phyloP scores from a whole-genome alignment of 2,329 filamentous ascomycete species.

The Fusarium bactridioides region DNA sequence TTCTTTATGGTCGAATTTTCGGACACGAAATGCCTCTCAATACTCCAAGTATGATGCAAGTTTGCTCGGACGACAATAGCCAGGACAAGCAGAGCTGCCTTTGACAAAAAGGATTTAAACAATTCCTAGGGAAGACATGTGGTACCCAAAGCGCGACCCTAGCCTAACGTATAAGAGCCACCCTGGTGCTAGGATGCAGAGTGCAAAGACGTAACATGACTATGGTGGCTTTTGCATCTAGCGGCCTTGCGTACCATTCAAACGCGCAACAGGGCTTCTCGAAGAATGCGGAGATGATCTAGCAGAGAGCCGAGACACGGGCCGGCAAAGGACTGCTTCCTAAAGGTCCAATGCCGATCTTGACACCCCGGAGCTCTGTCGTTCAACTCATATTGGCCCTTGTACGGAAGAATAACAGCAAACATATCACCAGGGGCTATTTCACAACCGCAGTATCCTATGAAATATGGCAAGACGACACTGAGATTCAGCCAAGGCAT shows the following conservation, averaged over 20 bases:
- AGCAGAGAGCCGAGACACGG: constrained; percentile 22
- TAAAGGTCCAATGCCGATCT: constrained; percentile 36
- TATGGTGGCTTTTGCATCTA: constrained; percentile 39
- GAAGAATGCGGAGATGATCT: constrained; percentile 33
- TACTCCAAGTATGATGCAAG: constrained; percentile 3
- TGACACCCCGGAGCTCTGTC: constrained; percentile 34
- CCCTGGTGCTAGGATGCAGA: constrained; percentile 40
- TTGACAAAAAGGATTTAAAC: constrained; percentile 35
- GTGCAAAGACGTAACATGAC: constrained; percentile 37
- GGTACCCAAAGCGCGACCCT: constrained; percentile 44
- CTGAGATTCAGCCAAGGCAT: background rate
- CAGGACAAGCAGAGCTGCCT: constrained; percentile 21
- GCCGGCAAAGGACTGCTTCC: constrained; percentile 25
- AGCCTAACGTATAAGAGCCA: constrained; percentile 43
- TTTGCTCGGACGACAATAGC: constrained; percentile 11
- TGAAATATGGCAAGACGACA: constrained; percentile 1
- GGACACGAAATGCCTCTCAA: constrained; percentile 2
- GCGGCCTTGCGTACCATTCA: constrained; percentile 36
- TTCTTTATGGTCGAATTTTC: constrained; percentile 7
- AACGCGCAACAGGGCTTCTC: constrained; percentile 25
- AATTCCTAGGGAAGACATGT: constrained; percentile 42
- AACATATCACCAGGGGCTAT: constrained; percentile 18
- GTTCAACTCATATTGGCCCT: constrained; percentile 27
- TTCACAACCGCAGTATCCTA: constrained; percentile 20
- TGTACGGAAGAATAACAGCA: constrained; percentile 29